A percentile compares a stretch with the other conserved stretches of the same genome.
These are phyloP conservation scores for Amoebophrya sp. DNA, from an alignment of 169 alveolate genomes.

Conservation along the genomic window DNA sequence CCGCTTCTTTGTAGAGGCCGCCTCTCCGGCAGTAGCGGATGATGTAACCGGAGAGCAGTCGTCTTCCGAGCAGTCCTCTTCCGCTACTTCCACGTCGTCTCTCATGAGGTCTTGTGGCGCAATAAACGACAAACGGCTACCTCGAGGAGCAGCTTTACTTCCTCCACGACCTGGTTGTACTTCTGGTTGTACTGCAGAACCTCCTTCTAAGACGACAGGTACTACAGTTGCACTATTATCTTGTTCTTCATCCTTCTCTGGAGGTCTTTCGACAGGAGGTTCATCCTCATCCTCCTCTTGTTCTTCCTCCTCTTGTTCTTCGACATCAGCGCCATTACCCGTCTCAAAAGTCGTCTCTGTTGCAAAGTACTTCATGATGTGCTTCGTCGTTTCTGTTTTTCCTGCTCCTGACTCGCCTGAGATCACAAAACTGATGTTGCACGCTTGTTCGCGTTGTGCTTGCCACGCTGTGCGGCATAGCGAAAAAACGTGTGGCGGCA, in stretches of 20 bases:
- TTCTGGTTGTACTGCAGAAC: too few relatives aligned
- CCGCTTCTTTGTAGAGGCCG: too few relatives aligned
- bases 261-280: too few relatives aligned
- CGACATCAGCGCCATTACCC: too few relatives aligned
- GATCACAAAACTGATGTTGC: not conserved
- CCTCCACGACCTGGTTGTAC: too few relatives aligned
- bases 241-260: too few relatives aligned
- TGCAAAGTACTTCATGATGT: slow-evolving; percentile 53
- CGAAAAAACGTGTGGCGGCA: not conserved
- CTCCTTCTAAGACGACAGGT: too few relatives aligned
- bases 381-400: slow-evolving; percentile 91
- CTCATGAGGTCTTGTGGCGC: not conserved
- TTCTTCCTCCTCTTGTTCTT: not conserved
- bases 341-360: slow-evolving; percentile 3
- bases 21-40: too few relatives aligned
- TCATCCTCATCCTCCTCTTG: not conserved
- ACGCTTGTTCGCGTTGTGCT: not conserved
- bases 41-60: too few relatives aligned
- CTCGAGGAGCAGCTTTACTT: too few relatives aligned
- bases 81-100: not conserved
- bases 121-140: not conserved
- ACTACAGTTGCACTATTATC: too few relatives aligned
- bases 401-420: slow-evolving; percentile 98
- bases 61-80: too few relatives aligned
- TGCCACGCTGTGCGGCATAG: slow-evolving; percentile 15